Conservation (phyloP, 2,329 filamentous ascomycete species). For the Diaporthe batatas region DNA sequence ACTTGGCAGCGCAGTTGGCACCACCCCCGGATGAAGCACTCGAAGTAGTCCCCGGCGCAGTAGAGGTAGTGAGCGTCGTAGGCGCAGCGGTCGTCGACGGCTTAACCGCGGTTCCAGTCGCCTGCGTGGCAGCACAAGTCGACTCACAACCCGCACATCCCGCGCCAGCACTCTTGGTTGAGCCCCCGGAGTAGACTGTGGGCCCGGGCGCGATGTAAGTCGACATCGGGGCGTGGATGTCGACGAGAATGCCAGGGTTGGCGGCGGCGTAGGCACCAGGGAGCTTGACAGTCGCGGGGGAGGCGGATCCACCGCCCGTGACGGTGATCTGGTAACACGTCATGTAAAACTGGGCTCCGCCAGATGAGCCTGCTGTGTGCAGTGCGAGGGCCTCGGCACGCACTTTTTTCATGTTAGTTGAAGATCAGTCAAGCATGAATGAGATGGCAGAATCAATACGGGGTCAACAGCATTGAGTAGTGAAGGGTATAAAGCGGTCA, state of each 20-base stretch:
- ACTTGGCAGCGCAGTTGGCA: conserved; percentile 26
- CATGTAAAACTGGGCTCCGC: conserved; percentile 56
- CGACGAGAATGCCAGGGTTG: conserved; percentile 62
- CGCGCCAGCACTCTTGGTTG: conserved; percentile 56
- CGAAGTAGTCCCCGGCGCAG: not conserved
- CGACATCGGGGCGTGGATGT: conserved; percentile 59
- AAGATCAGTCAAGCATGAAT: not conserved
- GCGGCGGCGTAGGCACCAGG: conserved; percentile 59
- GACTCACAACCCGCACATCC: conserved; percentile 56
- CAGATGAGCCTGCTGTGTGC: conserved; percentile 55
- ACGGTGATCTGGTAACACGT: conserved; percentile 55
- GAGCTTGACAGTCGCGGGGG: conserved; percentile 52
- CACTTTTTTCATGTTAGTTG: conserved; percentile 45
- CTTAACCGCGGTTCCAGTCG: not conserved
- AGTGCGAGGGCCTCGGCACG: conserved; percentile 64
- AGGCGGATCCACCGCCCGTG: conserved; percentile 47
- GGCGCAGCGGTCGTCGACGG: conserved; percentile 1
- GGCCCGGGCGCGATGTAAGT: conserved; percentile 60
- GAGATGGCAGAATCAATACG: not conserved
- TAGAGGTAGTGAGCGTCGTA: conserved; percentile 13
- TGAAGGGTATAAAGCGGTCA: not conserved
- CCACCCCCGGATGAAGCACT: conserved; percentile 3
- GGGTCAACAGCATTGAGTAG: too few relatives aligned
- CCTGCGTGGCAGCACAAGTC: conserved; percentile 52
- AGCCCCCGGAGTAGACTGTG: conserved; percentile 56